Evolutionary conservation across 2,329 filamentous ascomycete species (phyloP).

Genomic region (Colletotrichum scovillei): DNA sequence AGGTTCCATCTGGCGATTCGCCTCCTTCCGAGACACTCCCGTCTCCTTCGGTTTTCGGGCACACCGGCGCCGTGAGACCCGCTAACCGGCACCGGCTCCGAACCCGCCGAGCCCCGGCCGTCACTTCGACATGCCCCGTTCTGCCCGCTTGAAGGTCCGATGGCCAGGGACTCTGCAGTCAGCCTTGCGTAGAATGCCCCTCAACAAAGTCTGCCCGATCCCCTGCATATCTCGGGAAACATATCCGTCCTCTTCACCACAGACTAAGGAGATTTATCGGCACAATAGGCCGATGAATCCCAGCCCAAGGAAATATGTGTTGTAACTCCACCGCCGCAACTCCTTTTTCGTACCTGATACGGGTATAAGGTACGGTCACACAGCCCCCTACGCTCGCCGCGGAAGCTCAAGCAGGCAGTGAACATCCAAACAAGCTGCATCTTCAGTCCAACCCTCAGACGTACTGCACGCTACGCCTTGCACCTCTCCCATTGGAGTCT

Average conservation of each 20-base stretch:
- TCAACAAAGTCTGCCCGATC: neutral
- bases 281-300: neutral
- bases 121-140: neutral
- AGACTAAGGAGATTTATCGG: neutral
- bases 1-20: neutral
- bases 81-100: neutral
- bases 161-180: neutral
- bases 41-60: too few relatives aligned
- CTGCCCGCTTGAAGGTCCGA: neutral
- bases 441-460: neutral
- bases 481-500: constrained; percentile 44
- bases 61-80: neutral
- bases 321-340: neutral
- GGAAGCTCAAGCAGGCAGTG: neutral
- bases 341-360: neutral
- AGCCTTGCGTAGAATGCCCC: neutral
- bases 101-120: neutral
- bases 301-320: neutral
- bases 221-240: neutral
- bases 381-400: too few relatives aligned
- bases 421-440: neutral
- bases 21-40: neutral
- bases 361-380: neutral
- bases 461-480: neutral
- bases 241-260: neutral